Percentiles rank a stretch among this genome's conserved stretches.
These are phyloP conservation scores for Trichoderma atroviride DNA, from an alignment of 2,329 filamentous ascomycete genomes.

Conservation along the genomic window DNA sequence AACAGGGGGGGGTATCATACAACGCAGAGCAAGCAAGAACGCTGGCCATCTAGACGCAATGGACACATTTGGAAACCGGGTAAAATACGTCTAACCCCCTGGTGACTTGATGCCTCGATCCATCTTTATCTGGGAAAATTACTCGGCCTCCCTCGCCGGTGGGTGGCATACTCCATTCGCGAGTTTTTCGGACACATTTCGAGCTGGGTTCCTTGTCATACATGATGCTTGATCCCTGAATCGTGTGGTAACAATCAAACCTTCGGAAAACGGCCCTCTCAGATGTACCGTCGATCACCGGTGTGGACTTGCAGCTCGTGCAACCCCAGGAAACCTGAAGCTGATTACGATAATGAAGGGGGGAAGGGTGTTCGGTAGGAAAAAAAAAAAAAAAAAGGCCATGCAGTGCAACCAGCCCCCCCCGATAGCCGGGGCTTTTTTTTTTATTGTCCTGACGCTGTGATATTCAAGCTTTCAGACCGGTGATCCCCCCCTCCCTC, in stretches of 20 bases:
- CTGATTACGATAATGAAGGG: neutral
- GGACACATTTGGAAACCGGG: neutral
- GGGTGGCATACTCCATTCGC: neutral
- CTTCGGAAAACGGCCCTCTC: neutral
- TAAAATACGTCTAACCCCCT: neutral
- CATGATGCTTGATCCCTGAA: neutral
- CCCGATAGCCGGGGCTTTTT: neutral
- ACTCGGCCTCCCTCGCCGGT: constrained; percentile 18
- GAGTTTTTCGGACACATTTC: constrained; percentile 11
- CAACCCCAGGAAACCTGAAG: neutral
- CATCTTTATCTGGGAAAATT: constrained; percentile 5
- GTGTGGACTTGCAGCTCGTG: constrained; percentile 31
- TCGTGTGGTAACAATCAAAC: neutral
- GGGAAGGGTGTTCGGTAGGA: no score
- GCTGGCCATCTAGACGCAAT: neutral
- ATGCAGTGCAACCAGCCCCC: neutral
- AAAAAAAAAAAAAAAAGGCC: no score
- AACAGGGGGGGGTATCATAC: neutral
- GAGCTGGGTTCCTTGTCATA: neutral
- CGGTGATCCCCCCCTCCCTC: neutral
- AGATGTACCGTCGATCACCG: constrained; percentile 34
- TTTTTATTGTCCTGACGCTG: neutral
- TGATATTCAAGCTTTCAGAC: neutral
- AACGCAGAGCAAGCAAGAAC: neutral
- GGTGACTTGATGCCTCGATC: neutral